A percentile compares a stretch with the other conserved stretches of the same genome.
Conservation (phyloP, 1,284 basidiomycete genomes). For the Singerocomus inundabilis region DNA sequence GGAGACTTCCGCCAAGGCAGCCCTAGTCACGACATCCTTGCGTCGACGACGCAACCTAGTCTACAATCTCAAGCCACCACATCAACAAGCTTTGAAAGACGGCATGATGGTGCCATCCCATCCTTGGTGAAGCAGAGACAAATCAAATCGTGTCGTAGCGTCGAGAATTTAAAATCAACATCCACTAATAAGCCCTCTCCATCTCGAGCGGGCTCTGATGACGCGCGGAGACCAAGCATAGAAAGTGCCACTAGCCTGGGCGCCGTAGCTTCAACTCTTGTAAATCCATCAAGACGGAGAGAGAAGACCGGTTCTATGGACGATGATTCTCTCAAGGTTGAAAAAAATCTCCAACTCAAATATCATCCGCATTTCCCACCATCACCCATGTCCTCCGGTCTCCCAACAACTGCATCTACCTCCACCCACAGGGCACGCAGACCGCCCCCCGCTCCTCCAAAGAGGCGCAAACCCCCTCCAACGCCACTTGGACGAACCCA, state of each 20-base stretch:
- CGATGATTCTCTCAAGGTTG: conserved; percentile 19
- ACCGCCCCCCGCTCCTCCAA: conserved; percentile 53
- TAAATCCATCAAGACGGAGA: conserved; percentile 23
- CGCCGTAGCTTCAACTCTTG: conserved; percentile 39
- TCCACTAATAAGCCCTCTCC: conserved; percentile 18
- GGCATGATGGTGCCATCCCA: conserved; percentile 16
- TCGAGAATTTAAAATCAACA: conserved; percentile 44
- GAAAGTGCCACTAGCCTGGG: conserved; percentile 53
- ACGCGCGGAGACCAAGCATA: conserved; percentile 44
- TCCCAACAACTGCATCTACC: conserved; percentile 10
- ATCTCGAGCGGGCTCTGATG: conserved; percentile 39
- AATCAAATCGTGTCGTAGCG: conserved; percentile 61
- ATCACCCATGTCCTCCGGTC: conserved; percentile 19
- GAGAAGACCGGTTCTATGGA: conserved; percentile 37
- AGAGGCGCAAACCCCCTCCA: conserved; percentile 64
- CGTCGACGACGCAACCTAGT: conserved; percentile 32
- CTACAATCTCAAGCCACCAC: conserved; percentile 21
- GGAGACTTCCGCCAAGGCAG: conserved; percentile 34
- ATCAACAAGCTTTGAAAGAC: conserved; percentile 35
- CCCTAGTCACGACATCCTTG: conserved; percentile 44
- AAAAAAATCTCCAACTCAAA: conserved; percentile 16
- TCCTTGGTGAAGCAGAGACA: conserved; percentile 37
- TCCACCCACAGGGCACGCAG: conserved; percentile 23
- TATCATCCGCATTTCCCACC: conserved; percentile 14
- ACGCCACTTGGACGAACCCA: conserved; percentile 48